Conservation (phyloP, 768 basidiomycete genomes). For the Lentinula raphanica region DNA sequence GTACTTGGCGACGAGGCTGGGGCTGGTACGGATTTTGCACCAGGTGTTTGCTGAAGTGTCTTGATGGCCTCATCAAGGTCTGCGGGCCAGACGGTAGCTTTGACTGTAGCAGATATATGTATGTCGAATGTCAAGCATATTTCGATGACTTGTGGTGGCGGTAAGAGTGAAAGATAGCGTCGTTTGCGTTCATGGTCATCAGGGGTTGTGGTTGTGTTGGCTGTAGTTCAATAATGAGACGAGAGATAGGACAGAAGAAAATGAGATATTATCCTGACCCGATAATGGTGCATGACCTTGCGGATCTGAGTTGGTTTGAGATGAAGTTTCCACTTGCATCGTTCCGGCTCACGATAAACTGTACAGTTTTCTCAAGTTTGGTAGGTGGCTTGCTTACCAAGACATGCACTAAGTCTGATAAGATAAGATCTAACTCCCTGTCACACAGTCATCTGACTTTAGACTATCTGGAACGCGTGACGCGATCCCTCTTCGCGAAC, state of each 20-base stretch:
- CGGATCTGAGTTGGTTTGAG: background rate
- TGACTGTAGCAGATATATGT: slow-evolving; percentile 61
- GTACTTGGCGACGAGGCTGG: slow-evolving; percentile 20
- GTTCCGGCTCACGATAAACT: background rate
- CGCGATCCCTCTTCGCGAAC: background rate
- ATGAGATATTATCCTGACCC: background rate
- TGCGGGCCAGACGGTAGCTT: slow-evolving; percentile 65
- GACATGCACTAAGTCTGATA: background rate
- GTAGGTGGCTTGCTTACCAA: background rate
- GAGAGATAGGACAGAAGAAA: background rate
- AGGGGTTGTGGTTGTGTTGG: background rate
- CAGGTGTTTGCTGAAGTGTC: slow-evolving; percentile 34
- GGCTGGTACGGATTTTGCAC: slow-evolving; percentile 11
- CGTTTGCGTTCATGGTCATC: slow-evolving; percentile 60
- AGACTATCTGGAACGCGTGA: too few species aligned
- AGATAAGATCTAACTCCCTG: background rate
- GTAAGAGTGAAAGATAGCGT: slow-evolving; percentile 63
- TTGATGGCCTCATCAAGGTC: slow-evolving; percentile 64
- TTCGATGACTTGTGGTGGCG: slow-evolving; percentile 70
- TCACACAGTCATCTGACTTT: background rate
- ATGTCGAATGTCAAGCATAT: slow-evolving; percentile 70
- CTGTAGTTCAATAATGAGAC: background rate
- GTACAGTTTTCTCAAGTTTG: background rate
- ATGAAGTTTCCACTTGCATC: background rate
- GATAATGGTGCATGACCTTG: background rate